Conservation (phyloP, 495 filamentous ascomycete species). For the Talaromyces proteolyticus region DNA sequence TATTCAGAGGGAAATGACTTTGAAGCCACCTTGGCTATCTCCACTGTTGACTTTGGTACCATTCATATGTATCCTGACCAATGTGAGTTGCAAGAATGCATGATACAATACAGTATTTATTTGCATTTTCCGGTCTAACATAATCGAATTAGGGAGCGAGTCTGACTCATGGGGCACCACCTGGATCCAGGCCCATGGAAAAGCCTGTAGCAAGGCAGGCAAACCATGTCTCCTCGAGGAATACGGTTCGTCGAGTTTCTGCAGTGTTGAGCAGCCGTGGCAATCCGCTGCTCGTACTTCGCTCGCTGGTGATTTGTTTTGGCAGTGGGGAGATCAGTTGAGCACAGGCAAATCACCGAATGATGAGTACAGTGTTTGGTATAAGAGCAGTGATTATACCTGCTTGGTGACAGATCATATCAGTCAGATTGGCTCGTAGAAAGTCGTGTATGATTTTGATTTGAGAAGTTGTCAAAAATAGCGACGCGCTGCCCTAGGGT, state of each 20-base stretch:
- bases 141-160: too few relatives aligned
- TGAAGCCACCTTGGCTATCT: slow-evolving; percentile 43
- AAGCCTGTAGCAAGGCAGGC: slow-evolving; percentile 43
- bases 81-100: too few relatives aligned
- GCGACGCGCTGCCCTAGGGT: too few relatives aligned
- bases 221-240: slow-evolving; percentile 69
- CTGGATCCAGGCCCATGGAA: slow-evolving; percentile 59
- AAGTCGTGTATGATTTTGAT: too few relatives aligned
- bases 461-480: too few relatives aligned
- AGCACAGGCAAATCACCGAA: slow-evolving; percentile 52
- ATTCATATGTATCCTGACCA: slow-evolving; percentile 52
- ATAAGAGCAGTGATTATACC: slow-evolving; percentile 45
- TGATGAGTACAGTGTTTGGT: slow-evolving; percentile 58
- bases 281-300: slow-evolving; percentile 42
- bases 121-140: too few relatives aligned
- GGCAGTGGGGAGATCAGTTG: slow-evolving; percentile 57
- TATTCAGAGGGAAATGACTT: slow-evolving; percentile 56
- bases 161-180: slow-evolving; percentile 39
- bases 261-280: slow-evolving; percentile 43
- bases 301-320: slow-evolving; percentile 54
- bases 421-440: too few relatives aligned
- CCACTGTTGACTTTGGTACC: slow-evolving; percentile 54
- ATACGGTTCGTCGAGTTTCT: slow-evolving; percentile 47
- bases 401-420: slow-evolving; percentile 57
- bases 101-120: too few relatives aligned